Base-by-base conservation (phyloP, 768 basidiomycete genomes). In the Psilocybe azurescens region DNA sequence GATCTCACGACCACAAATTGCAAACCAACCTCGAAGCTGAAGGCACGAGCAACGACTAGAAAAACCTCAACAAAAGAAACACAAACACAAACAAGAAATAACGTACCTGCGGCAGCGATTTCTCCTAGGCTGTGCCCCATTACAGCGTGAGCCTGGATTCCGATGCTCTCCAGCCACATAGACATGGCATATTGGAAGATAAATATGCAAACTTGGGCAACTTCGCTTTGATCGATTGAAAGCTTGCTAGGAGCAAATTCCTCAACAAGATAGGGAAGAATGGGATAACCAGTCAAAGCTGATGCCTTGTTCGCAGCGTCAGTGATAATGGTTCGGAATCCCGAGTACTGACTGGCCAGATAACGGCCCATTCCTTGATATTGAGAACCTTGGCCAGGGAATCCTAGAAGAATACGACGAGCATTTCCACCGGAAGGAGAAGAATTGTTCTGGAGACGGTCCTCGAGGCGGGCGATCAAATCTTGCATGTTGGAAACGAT, bases 301-400 rank as follows among this genome's bases (percentile, higher is more conserved):
- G 72, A 62, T 0, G 76, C 75, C 60, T 69, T 67, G 18, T 63
- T 56, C 1, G 75, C 73, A 10, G 70, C 70, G 1, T 74, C 69
- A 1, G 59, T 56, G 13, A 77, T 58, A 39, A 75, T 75, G 5
- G 56, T 36, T 13, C 66, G 57, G 69, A 78, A 78, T 6, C 68
- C 68, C 3, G 72, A 61, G 56, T 69, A 77, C 30, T 69, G 69
- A 18, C 56, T 68, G 2, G 72, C 64, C n/a, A 77, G 69, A 48
- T 72, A 69, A 6, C 67, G 68, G 41, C 74, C 77, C 76, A 78
- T 77, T 5, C 75, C 75, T 62, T 72, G 69, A 52, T 73, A 77
- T 58, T 78, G 77, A 20, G 74, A 73, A 20, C 76, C 76, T 67
- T 78, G 77, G 3, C 77, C 77, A 18, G 77, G 75, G 69, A 78